Percentiles rank a stretch among this genome's conserved stretches.
Evolutionary conservation across 2,329 filamentous ascomycete species (phyloP).

Genomic region (Neofusicoccum umdonicola): DNA sequence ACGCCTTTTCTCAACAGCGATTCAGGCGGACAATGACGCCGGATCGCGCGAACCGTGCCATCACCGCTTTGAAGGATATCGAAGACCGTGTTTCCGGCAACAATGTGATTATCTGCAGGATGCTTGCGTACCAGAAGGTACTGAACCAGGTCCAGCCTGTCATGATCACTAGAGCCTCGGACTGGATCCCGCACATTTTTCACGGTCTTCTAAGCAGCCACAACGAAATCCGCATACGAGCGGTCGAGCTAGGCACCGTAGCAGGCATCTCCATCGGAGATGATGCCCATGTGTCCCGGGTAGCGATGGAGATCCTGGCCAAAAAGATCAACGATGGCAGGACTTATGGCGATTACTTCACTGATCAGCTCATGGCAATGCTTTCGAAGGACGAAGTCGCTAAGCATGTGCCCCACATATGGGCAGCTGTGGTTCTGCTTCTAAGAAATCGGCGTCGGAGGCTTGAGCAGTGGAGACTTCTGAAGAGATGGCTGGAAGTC

Average conservation of each 20-base stretch:
- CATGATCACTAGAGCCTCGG: slow-evolving; percentile 66
- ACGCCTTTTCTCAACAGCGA: slow-evolving; percentile 74
- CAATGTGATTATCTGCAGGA: slow-evolving; percentile 72
- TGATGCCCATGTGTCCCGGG: slow-evolving; percentile 65
- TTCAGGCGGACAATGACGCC: slow-evolving; percentile 76
- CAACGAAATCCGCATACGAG: slow-evolving; percentile 71
- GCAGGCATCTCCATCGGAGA: slow-evolving; percentile 68
- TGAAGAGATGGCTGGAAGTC: slow-evolving; percentile 71
- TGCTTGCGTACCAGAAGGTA: slow-evolving; percentile 76
- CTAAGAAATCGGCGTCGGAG: slow-evolving; percentile 61
- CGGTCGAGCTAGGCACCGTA: slow-evolving; percentile 71
- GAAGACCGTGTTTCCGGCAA: slow-evolving; percentile 75
- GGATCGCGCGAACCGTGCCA: slow-evolving; percentile 67
- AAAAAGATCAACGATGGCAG: slow-evolving; percentile 51
- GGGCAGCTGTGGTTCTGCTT: slow-evolving; percentile 78
- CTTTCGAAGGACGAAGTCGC: slow-evolving; percentile 57
- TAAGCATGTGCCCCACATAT: slow-evolving; percentile 76
- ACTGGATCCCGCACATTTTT: slow-evolving; percentile 83
- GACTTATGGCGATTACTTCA: slow-evolving; percentile 68
- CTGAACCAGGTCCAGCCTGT: slow-evolving; percentile 66
- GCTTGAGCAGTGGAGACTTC: slow-evolving; percentile 67
- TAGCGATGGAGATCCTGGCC: slow-evolving; percentile 63
- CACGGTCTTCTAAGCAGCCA: slow-evolving; percentile 76
- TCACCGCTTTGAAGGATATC: slow-evolving; percentile 69
- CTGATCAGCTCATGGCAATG: slow-evolving; percentile 66